A percentile compares a stretch with the other conserved stretches of the same genome.
Conservation (phyloP, 2,329 filamentous ascomycete genomes). For the Zasmidium cellare region DNA sequence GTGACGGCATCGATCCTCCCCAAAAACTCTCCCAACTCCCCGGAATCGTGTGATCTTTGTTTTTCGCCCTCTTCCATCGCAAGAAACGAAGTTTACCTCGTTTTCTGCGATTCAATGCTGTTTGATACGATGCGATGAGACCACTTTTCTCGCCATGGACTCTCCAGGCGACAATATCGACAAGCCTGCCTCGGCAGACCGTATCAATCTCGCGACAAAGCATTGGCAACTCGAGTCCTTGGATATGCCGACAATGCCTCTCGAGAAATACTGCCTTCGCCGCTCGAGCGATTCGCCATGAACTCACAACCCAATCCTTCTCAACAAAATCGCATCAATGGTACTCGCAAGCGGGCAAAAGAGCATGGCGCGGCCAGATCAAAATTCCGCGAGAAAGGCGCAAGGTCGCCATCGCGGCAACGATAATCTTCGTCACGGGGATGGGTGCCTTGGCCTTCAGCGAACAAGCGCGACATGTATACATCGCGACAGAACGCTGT, state of each 20-base stretch:
- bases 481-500: slow-evolving; percentile 72
- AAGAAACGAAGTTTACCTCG: no score
- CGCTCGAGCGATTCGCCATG: neutral
- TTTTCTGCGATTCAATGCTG: no score
- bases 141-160: slow-evolving; percentile 19
- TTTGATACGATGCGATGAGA: slow-evolving; percentile 27
- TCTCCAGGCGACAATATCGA: slow-evolving; percentile 7
- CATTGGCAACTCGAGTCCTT: slow-evolving; percentile 7
- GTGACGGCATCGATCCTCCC: neutral
- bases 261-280: slow-evolving; percentile 6
- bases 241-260: slow-evolving; percentile 28
- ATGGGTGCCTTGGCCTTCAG: slow-evolving; percentile 52
- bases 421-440: slow-evolving; percentile 31
- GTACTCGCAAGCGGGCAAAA: slow-evolving; percentile 26
- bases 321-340: slow-evolving; percentile 15
- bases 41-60: neutral
- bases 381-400: slow-evolving; percentile 21
- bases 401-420: slow-evolving; percentile 32
- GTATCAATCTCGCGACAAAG: neutral
- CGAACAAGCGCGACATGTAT: slow-evolving; percentile 73
- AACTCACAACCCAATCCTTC: slow-evolving; percentile 7
- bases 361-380: slow-evolving; percentile 31
- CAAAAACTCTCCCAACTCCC: neutral
- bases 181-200: neutral
- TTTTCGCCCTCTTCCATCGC: neutral